Conservation (phyloP, 345 rosid genomes). For the Alliaria petiolata region DNA sequence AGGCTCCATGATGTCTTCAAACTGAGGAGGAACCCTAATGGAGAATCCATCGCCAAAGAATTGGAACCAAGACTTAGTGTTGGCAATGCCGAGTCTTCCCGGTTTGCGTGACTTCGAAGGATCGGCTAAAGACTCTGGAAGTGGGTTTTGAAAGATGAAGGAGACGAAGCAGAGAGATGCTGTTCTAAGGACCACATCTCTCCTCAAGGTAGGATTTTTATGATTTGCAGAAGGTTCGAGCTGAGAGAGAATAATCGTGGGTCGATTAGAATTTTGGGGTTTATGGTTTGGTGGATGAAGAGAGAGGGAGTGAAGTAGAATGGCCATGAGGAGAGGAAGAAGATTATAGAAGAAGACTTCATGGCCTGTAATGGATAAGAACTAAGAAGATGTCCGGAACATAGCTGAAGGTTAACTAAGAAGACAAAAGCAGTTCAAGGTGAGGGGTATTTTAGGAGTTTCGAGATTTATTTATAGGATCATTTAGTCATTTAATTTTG, state of each 20-base stretch:
- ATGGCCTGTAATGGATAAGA: constrained; percentile 27
- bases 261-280: constrained; percentile 21
- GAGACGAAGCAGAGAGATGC: constrained; percentile 41
- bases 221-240: constrained; percentile 18
- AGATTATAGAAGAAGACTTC: constrained; percentile 13
- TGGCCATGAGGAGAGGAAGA: constrained; percentile 53
- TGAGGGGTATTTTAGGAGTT: constrained; percentile 1
- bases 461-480: background rate
- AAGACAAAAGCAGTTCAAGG: constrained; percentile 1
- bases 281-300: constrained; percentile 37
- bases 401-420: background rate
- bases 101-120: constrained; percentile 45
- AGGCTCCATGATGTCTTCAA: constrained; percentile 81
- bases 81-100: constrained; percentile 52
- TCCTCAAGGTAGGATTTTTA: constrained; percentile 34
- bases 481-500: background rate
- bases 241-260: constrained; percentile 11
- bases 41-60: constrained; percentile 82
- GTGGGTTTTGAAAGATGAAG: constrained; percentile 40
- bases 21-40: constrained; percentile 83
- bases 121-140: constrained; percentile 50
- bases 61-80: constrained; percentile 84
- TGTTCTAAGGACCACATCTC: constrained; percentile 51
- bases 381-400: constrained; percentile 7
- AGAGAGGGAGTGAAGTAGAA: constrained; percentile 49